Base-by-base conservation (phyloP, 352 stramenopile species). In the Vaucheria bursata region DNA sequence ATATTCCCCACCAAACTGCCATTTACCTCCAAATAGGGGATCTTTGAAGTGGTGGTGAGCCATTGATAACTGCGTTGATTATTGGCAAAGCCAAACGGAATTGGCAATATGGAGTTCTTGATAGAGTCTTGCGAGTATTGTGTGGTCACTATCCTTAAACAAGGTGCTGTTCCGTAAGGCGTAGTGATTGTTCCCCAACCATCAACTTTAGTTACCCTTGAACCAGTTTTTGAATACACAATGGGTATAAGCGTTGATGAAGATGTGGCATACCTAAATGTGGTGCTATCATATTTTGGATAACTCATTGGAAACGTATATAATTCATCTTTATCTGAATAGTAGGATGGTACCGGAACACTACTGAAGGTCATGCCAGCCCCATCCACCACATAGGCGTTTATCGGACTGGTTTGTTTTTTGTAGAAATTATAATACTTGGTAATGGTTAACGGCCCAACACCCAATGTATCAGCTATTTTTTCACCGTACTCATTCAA, bases 261-360 rank as follows among this genome's bases (percentile, higher is more conserved):
- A 18, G 45, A 25, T 59, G 45, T 59, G 25, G 45, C 18, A 59
- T 18, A 59, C 45, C 25, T 59, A 59, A 59, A 59, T 18, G 45
- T 59, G 18, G 45, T 59, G 25, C 45, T 59, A 25, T 59, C 45
- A 59, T 59, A 59, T 18, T 59, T 25, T 18, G 45, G 12, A 59
- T 59, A 59, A 25, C 12, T 59, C 25, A 59, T 18, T 59, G 45
- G 45, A 59, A 59, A 59, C 18, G 45, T 59, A 59, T 59, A 59
- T 59, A 59, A 59, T 25, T 59, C 45, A 59, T 59, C 45, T 59
- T 59, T 59, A 59, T 59, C 45, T 18, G 45, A 59, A 59, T 59
- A 59, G 25, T 59, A 59, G 45, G 12, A 18, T 59, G 45, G 45
- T 25, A 59, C 45, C 45, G 45, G 45, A 59, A 59, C 25, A 25